Evolutionary conservation across 805 yeast genomes (phyloP), one percentile per base, ranked within the genome.

Genomic region (Hanseniaspora pseudoguilliermondii): DNA sequence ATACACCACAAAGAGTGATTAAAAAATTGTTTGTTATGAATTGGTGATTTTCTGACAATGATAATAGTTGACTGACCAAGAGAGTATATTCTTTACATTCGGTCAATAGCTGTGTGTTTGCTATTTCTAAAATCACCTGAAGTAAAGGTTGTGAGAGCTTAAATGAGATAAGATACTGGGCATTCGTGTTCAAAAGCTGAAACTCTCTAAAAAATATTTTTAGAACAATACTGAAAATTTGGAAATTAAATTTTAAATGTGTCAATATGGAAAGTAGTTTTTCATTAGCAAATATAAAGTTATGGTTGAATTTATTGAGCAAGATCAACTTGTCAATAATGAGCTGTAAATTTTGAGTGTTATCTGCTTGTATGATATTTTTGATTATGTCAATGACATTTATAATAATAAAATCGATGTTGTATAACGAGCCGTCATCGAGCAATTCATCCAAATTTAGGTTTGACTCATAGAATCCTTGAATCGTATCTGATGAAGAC

Each of bases 141-240:
- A 53, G 39, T 15, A 53, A 25, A 2, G 18, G 40, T 8, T 46
- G 21, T 13, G 42, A 35, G 7, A 53, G 21, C n/a, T 39, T 38
- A 46, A 46, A 53, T 27, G 50, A 36, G 2, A 53, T 29, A 7
- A 53, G 23, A 21, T 23, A 36, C 13, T 41, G 48, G 1, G 50
- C 50, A 46, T 53, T 38, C 0, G 32, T 29, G 16, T 41, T 38
- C 15, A 53, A 18, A 16, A 53, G 20, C 23, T 39, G 34, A 34
- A 46, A 44, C 39, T 53, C 56, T 46, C 56, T 41, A 53, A 39
- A 46, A 39, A 53, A 46, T 18, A 53, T 53, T 35, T 46, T 53
- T 6, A 46, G 23, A 18, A 39, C 56, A 35, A 46, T 34, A 13
- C 32, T 21, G 16, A 53, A 53, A 15, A 46, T 39, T 5, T 44